Base-by-base conservation (phyloP, 495 filamentous ascomycete genomes). In the Ramalina peruviana region DNA sequence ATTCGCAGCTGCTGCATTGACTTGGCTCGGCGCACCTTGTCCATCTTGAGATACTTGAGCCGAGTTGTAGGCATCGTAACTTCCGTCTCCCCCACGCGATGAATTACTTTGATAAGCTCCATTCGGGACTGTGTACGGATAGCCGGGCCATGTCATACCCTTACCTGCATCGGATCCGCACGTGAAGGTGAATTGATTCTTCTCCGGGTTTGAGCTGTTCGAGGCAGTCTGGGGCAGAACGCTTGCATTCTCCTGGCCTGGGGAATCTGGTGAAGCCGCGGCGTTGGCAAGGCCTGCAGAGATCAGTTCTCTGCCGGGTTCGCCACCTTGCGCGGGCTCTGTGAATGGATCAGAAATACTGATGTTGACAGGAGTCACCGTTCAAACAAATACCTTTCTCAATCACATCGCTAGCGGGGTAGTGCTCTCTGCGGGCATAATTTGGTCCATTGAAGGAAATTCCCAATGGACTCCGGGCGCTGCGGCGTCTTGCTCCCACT, bases 161-260 rank as follows among this genome's bases (percentile, higher is more conserved):
- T 77, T 82, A 2, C 75, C 73, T 17, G 80, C 78, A 56, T 86
- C 82, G 1, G 84, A 82, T 43, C 86, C 83, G 63, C 86, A 90
- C 2, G 83, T 92, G 62, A 96, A 96, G 15, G 88, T 94, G 58
- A 96, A 96, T 54, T 93, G 86, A 0, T 82, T 80, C 48, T 87
- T 86, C 11, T 78, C 74, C 20, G 78, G 69, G 26, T 72, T 78
- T 3, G 69, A 62, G 58, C 76, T 79, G 3, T 73, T 71, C 7
- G 75, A 72, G 16, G 74, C 64, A 62, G 82, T 76, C 58, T 85
- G 83, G 40, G 85, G 80, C 38, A 92, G 60, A 53, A 90, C 71
- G 60, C 85, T 92, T 37, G 78, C 72, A 58, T 88, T 88, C 56
- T 83, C 82, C 51, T 81, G 74, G 4, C 79, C 82, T 55, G 67